phyloP scores from a whole-genome alignment of 176 grass and related monocot genomes.

The Eremochloa ophiuroides region DNA sequence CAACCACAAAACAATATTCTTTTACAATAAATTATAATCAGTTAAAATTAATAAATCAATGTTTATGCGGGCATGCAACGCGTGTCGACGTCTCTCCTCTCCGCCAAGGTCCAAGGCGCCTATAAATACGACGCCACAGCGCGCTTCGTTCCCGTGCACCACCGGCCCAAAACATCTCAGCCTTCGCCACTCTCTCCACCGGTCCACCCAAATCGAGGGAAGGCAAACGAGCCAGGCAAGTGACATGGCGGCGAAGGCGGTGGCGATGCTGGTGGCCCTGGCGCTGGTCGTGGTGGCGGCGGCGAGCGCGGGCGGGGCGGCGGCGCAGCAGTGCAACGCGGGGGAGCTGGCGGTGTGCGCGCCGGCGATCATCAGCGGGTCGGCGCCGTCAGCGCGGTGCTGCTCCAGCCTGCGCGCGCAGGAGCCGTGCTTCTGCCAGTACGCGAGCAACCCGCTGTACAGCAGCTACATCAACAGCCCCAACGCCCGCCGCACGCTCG shows the following conservation, averaged over 20 bases:
- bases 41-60: too few relatives aligned
- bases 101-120: background rate
- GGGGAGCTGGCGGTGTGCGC: slow-evolving; percentile 22
- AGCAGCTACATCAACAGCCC: slow-evolving; percentile 29
- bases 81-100: background rate
- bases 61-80: too few relatives aligned
- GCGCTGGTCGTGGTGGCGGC: background rate
- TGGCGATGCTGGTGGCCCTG: background rate
- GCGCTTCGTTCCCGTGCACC: background rate
- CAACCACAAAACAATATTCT: too few relatives aligned
- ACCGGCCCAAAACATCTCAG: background rate
- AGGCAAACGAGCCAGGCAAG: background rate
- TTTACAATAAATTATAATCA: too few relatives aligned
- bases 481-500: background rate
- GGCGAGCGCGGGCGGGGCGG: background rate
- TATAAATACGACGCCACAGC: background rate
- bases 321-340: slow-evolving; percentile 37
- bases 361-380: slow-evolving; percentile 11
- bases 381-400: slow-evolving; percentile 3
- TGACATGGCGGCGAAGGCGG: slow-evolving; percentile 3
- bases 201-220: background rate
- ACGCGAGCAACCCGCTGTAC: slow-evolving; percentile 34
- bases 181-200: background rate
- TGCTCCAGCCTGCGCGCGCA: slow-evolving; percentile 38
- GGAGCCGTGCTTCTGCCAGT: slow-evolving; percentile 47